phyloP scores from a whole-genome alignment of 371 early-diverging fungal genomes.

The Mortierella sp. region DNA sequence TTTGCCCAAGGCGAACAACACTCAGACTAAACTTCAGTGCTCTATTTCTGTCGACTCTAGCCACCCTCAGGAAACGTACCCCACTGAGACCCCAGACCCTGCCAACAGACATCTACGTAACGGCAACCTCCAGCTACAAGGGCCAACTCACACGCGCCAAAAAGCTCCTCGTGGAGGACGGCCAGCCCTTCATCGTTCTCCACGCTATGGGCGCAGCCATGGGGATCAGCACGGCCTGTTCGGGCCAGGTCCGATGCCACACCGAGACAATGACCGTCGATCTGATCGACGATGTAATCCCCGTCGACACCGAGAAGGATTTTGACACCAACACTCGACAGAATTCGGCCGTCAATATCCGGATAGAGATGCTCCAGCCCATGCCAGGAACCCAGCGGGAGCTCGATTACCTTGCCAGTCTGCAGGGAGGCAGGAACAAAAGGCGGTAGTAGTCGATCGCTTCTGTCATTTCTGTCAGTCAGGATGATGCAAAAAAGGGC shows the following conservation, averaged over 20 bases:
- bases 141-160: slow-evolving; percentile 51
- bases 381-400: slow-evolving; percentile 47
- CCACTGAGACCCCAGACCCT: slow-evolving; percentile 47
- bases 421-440: slow-evolving; percentile 20
- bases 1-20: neutral
- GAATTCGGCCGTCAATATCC: slow-evolving; percentile 50
- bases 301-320: slow-evolving; percentile 41
- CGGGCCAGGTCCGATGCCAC: slow-evolving; percentile 51
- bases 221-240: slow-evolving; percentile 46
- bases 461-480: slow-evolving; percentile 9
- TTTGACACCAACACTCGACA: slow-evolving; percentile 46
- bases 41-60: slow-evolving; percentile 5
- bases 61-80: slow-evolving; percentile 43
- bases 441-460: slow-evolving; percentile 21
- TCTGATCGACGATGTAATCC: slow-evolving; percentile 49
- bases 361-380: slow-evolving; percentile 48
- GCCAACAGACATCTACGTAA: slow-evolving; percentile 46
- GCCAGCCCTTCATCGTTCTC: slow-evolving; percentile 39
- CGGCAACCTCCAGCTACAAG: slow-evolving; percentile 46
- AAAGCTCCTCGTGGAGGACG: slow-evolving; percentile 44
- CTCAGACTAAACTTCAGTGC: neutral
- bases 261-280: slow-evolving; percentile 50
- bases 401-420: slow-evolving; percentile 5
- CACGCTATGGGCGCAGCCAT: slow-evolving; percentile 56
- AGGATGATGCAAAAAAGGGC: neutral